phyloP scores from a whole-genome alignment of 2,329 filamentous ascomycete genomes.

The Claviceps humidiphila region DNA sequence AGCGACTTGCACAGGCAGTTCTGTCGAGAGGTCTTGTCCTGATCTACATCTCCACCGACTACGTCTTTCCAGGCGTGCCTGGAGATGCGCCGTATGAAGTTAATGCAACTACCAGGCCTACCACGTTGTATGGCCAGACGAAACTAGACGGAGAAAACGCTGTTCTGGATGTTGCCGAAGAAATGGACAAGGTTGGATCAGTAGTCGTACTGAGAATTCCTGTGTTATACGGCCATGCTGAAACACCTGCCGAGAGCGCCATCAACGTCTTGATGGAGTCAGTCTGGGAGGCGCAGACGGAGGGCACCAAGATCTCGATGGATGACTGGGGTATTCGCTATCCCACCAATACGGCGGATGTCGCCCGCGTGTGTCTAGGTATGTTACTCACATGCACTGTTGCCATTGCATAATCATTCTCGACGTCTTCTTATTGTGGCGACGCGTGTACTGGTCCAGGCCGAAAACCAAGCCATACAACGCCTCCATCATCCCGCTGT shows the following conservation, averaged over 20 bases:
- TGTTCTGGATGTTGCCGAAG: slow-evolving; percentile 47
- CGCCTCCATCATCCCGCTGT: no score
- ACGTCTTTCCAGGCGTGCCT: slow-evolving; percentile 58
- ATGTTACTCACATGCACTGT: slow-evolving; percentile 17
- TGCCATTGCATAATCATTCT: neutral
- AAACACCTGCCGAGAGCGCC: slow-evolving; percentile 61
- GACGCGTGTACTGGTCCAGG: neutral
- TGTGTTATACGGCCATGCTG: slow-evolving; percentile 68
- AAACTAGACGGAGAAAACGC: slow-evolving; percentile 49
- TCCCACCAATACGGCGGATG: slow-evolving; percentile 81
- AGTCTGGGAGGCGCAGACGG: slow-evolving; percentile 59
- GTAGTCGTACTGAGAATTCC: slow-evolving; percentile 68
- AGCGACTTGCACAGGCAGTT: slow-evolving; percentile 52
- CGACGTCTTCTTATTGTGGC: neutral
- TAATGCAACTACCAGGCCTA: slow-evolving; percentile 48
- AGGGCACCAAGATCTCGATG: slow-evolving; percentile 53
- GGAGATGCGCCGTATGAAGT: slow-evolving; percentile 77
- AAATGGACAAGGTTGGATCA: slow-evolving; percentile 34
- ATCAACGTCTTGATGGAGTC: slow-evolving; percentile 69
- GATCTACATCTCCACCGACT: slow-evolving; percentile 73
- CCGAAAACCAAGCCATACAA: neutral
- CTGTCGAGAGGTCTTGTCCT: slow-evolving; percentile 47
- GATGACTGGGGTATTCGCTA: slow-evolving; percentile 78
- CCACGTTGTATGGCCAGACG: slow-evolving; percentile 60
- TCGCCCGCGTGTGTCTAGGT: slow-evolving; percentile 63